A percentile compares a stretch with the other conserved stretches of the same genome.
phyloP scores from a whole-genome alignment of 257 asterid species.

The Solanum paucissectum region DNA sequence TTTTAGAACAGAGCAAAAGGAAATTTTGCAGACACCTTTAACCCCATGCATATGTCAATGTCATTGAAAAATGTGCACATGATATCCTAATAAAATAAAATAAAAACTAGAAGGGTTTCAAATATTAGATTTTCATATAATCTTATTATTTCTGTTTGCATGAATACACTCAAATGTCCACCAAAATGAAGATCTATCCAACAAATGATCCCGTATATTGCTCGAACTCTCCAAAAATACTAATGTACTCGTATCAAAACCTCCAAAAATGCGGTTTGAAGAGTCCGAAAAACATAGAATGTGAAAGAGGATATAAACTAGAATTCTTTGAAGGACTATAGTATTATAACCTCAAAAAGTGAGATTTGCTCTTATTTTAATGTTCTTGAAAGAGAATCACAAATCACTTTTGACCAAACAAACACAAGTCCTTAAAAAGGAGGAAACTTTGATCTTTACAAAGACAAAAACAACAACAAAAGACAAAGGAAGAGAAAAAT shows the following conservation, averaged over 20 bases:
- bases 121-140: background rate
- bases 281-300: background rate
- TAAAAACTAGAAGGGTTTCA: background rate
- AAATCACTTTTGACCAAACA: background rate
- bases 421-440: background rate
- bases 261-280: background rate
- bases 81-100: background rate
- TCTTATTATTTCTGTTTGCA: background rate
- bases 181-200: background rate
- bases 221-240: background rate
- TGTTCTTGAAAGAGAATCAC: background rate
- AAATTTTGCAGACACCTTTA: background rate
- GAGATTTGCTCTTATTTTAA: background rate
- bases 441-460: background rate
- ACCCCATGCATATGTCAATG: background rate
- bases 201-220: background rate
- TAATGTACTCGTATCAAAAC: background rate
- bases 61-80: conserved; percentile 6
- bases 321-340: background rate
- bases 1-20: background rate
- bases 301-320: background rate
- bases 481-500: background rate
- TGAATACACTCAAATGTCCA: background rate
- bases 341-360: background rate
- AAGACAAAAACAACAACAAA: background rate